These are phyloP conservation scores for Cordyceps militaris DNA, from an alignment of 2,329 filamentous ascomycete species.

Conservation along the genomic window DNA sequence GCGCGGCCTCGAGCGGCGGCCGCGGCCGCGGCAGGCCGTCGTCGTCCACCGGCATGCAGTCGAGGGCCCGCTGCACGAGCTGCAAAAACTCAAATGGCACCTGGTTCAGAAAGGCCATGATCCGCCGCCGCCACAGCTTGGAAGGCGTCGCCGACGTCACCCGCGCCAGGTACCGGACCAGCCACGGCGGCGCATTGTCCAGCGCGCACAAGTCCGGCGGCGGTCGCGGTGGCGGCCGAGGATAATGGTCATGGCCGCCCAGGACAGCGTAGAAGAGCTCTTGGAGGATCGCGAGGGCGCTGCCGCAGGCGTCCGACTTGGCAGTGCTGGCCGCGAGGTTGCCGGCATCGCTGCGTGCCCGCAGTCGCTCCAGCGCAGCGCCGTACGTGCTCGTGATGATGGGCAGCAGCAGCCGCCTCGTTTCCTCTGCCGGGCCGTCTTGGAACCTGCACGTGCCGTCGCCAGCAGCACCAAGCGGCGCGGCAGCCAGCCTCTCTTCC, in stretches of 20 bases:
- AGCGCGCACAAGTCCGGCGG: conserved; percentile 13
- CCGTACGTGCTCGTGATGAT: conserved; percentile 9
- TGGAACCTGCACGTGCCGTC: neutral
- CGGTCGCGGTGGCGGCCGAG: neutral
- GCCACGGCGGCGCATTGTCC: conserved; percentile 27
- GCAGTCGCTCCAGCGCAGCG: conserved; percentile 5
- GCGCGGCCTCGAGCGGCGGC: conserved; percentile 6
- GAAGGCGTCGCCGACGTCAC: conserved; percentile 24
- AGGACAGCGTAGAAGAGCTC: neutral
- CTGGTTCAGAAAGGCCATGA: conserved; percentile 36
- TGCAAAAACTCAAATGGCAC: conserved; percentile 26
- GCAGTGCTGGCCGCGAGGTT: conserved; percentile 1
- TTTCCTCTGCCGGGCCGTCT: conserved; percentile 11
- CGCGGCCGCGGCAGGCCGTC: no score
- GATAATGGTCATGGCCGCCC: neutral
- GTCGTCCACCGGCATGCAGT: conserved; percentile 13
- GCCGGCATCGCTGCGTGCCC: neutral
- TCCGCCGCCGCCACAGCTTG: conserved; percentile 27
- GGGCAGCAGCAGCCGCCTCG: conserved; percentile 9
- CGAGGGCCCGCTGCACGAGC: conserved; percentile 28
- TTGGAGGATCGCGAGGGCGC: neutral
- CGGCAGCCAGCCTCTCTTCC: neutral
- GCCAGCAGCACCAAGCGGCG: neutral
- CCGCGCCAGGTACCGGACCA: conserved; percentile 28
- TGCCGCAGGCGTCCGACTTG: neutral